Evolutionary conservation across 768 basidiomycete genomes (phyloP), one percentile per base, ranked within the genome.

Genomic region (Phaeolepiota aurea): DNA sequence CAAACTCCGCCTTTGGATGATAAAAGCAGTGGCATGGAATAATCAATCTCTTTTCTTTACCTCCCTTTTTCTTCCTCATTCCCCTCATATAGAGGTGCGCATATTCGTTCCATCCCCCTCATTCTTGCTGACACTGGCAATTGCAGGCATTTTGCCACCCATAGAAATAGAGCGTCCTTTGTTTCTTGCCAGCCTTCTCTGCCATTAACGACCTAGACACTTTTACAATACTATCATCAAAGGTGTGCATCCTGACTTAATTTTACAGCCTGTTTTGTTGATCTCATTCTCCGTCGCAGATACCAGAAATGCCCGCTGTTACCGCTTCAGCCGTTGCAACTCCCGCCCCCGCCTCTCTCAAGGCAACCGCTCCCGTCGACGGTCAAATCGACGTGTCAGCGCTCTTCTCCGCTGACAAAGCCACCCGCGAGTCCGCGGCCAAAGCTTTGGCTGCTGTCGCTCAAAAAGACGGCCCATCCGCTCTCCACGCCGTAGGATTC

Each of bases 331-430:
- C 77, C 57, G 50, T 66, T 65, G 64, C 73, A 58, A 66, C 64
- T 48, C 73, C 83, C 51, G 65, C 76, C 47, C 76, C 84, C 45
- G 79, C 76, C 53, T 74, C 76, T 44, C 79, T 88, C 65, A 88
- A 88, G 69, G 76, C 81, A 44, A 63, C 66, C 37, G 57, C 54
- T 43, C 69, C 74, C 46, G 68, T 74, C 41, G 73, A 74, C 42
- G 77, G 72, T 53, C 72, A 79, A 53, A 65, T 88, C 48, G 83
- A 92, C 63, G 60, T 85, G 46, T 60, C 85, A 41, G 61, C 81
- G 45, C 82, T 94, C 50, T 89, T 94, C 56, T 78, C 74, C 49
- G 70, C 85, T 50, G 92, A 94, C 71, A 92, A 91, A 69, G 74
- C 81, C 48, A 67, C 77, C 41, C 87, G 90, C 55, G 77, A 78